Evolutionary conservation across 1,284 basidiomycete genomes (phyloP).

Genomic region (Cryptococcus floricola): DNA sequence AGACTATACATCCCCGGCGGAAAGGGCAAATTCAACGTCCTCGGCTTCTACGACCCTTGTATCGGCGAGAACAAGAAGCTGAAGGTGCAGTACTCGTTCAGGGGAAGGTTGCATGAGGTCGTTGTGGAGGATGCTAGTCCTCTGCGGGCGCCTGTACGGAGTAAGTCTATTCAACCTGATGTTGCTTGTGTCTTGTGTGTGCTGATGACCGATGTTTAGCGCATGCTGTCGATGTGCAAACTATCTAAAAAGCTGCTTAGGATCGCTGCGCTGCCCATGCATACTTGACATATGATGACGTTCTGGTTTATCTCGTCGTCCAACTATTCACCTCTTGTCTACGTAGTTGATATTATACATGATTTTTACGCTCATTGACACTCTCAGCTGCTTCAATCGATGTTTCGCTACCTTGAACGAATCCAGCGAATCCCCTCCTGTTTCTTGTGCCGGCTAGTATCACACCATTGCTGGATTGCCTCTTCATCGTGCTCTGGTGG

Average conservation of each 20-base stretch:
- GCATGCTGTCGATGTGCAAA: background rate
- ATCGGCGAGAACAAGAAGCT: slow-evolving; percentile 54
- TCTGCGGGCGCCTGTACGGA: slow-evolving; percentile 71
- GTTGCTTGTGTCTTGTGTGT: background rate
- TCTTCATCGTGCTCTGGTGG: too few species aligned
- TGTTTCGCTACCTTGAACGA: too few species aligned
- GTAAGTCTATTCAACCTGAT: slow-evolving; percentile 17
- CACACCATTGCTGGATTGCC: too few species aligned
- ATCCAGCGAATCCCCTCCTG: too few species aligned
- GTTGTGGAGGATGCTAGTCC: slow-evolving; percentile 67
- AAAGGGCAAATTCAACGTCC: slow-evolving; percentile 53
- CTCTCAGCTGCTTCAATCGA: too few species aligned
- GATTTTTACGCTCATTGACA: too few species aligned
- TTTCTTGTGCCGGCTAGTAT: too few species aligned
- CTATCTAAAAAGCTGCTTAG: background rate
- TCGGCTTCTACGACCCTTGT: slow-evolving; percentile 50
- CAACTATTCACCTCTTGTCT: too few species aligned
- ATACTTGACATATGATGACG: too few species aligned
- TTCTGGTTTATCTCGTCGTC: too few species aligned
- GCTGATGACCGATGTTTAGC: background rate
- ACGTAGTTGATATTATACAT: too few species aligned
- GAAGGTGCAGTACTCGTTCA: slow-evolving; percentile 71
- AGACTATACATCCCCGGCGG: slow-evolving; percentile 75
- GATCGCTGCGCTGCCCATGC: too few species aligned
- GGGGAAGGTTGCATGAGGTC: slow-evolving; percentile 67